Conservation (phyloP, 768 basidiomycete species). For the Phanerodontia chrysosporium region DNA sequence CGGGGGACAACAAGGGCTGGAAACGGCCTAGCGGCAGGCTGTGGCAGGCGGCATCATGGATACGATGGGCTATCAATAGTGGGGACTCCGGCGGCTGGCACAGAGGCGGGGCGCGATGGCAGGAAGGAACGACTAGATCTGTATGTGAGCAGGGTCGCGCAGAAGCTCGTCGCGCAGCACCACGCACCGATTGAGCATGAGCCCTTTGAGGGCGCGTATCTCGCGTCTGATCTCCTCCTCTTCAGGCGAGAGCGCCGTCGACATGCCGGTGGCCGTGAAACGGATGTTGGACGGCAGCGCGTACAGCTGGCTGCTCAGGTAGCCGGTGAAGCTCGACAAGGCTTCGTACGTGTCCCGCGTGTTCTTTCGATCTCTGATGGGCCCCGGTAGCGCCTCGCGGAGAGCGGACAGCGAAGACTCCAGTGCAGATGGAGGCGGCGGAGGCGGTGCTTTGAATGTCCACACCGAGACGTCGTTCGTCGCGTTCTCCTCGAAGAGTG, state of each 20-base stretch:
- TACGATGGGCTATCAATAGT: neutral
- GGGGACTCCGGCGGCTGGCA: neutral
- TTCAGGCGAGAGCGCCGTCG: conserved; percentile 26
- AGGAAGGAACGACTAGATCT: conserved; percentile 12
- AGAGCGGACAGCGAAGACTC: conserved; percentile 22
- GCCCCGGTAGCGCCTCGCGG: conserved; percentile 16
- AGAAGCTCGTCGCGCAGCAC: neutral
- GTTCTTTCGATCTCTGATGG: conserved; percentile 18
- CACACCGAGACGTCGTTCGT: conserved; percentile 29
- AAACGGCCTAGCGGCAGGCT: neutral
- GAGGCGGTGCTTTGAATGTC: conserved; percentile 33
- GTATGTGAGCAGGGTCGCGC: neutral
- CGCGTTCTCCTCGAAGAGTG: conserved; percentile 38
- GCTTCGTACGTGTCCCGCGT: conserved; percentile 62
- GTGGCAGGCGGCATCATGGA: neutral
- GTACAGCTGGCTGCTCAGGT: conserved; percentile 73
- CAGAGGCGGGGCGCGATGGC: conserved; percentile 4
- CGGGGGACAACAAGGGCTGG: too few species aligned
- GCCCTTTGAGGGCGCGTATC: conserved; percentile 72
- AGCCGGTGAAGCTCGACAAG: conserved; percentile 72
- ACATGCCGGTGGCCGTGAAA: conserved; percentile 13
- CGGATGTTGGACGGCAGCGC: conserved; percentile 28
- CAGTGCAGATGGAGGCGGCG: conserved; percentile 26
- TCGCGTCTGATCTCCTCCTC: conserved; percentile 73
- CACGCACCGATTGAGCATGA: conserved; percentile 68